Evolutionary conservation across 169 alveolate genomes (phyloP).

Genomic region (Plasmodium vinckei): DNA sequence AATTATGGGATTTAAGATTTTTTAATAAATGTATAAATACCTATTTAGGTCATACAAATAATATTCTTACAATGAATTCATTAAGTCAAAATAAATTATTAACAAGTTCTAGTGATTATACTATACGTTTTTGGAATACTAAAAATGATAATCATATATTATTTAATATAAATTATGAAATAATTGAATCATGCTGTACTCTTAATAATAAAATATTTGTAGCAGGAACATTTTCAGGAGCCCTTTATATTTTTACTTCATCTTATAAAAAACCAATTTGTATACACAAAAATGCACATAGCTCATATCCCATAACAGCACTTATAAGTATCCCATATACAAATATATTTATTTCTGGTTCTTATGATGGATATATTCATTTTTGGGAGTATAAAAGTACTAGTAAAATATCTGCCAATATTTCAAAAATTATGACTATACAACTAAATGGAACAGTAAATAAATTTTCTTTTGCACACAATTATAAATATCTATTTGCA

Average conservation of each 20-base stretch:
- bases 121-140: conserved; percentile 70
- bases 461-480: conserved; percentile 61
- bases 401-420: conserved; percentile 42
- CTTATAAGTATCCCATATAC: conserved; percentile 55
- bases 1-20: conserved; percentile 81
- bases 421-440: conserved; percentile 48
- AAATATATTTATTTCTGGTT: conserved; percentile 62
- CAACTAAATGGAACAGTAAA: conserved; percentile 42
- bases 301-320: conserved; percentile 31
- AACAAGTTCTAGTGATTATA: conserved; percentile 63
- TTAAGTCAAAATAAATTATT: conserved; percentile 45
- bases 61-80: conserved; percentile 50
- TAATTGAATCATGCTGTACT: conserved; percentile 65
- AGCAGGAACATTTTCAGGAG: conserved; percentile 71
- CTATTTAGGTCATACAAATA: conserved; percentile 58
- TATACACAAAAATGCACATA: conserved; percentile 61
- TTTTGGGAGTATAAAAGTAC: conserved; percentile 63
- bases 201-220: conserved; percentile 58
- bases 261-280: conserved; percentile 72
- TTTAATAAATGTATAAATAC: conserved; percentile 70
- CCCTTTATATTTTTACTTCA: conserved; percentile 48
- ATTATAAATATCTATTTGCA: conserved; percentile 46
- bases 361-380: conserved; percentile 63
- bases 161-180: conserved; percentile 65
- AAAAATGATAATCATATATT: conserved; percentile 71